Percentiles rank a stretch among this genome's conserved stretches.
Evolutionary conservation across 1,139 yeast genomes (phyloP).

Genomic region (Kodamaea plutei): DNA sequence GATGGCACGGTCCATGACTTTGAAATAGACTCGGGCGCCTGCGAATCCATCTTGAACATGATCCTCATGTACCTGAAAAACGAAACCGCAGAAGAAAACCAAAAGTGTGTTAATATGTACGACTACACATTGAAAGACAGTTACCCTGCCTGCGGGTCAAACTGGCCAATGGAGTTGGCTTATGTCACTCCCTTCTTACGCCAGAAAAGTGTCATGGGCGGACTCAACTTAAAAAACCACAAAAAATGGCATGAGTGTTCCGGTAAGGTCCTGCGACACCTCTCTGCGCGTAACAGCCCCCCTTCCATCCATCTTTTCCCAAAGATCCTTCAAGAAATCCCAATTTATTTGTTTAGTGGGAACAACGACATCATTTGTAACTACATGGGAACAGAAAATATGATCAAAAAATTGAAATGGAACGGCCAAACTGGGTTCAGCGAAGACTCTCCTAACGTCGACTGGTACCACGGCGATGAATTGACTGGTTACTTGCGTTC

Average conservation of each 20-base stretch:
- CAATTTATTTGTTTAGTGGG: constrained; percentile 78
- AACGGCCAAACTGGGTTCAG: constrained; percentile 59
- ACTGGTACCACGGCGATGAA: constrained; percentile 52
- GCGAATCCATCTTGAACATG: constrained; percentile 46
- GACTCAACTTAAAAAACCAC: constrained; percentile 49
- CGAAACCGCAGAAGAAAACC: constrained; percentile 20
- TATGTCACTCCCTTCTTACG: constrained; percentile 59
- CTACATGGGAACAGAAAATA: constrained; percentile 65
- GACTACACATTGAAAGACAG: constrained; percentile 69
- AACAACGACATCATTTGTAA: constrained; percentile 89
- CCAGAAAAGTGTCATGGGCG: constrained; percentile 49
- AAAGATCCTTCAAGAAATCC: constrained; percentile 52
- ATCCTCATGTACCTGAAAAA: constrained; percentile 38
- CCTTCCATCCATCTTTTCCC: constrained; percentile 71
- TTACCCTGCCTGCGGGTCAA: constrained; percentile 85
- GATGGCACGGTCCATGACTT: constrained; percentile 19
- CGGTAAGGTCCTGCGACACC: constrained; percentile 47
- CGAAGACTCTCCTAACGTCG: constrained; percentile 26
- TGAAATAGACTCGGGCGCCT: constrained; percentile 36
- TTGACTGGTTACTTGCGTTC: constrained; percentile 49
- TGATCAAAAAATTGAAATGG: constrained; percentile 65
- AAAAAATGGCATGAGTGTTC: constrained; percentile 77
- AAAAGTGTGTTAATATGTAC: constrained; percentile 75
- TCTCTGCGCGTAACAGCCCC: constrained; percentile 49
- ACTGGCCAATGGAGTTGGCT: constrained; percentile 83